Base-by-base conservation (phyloP, 805 yeast genomes). In the Cyberlindnera mississippiensis region DNA sequence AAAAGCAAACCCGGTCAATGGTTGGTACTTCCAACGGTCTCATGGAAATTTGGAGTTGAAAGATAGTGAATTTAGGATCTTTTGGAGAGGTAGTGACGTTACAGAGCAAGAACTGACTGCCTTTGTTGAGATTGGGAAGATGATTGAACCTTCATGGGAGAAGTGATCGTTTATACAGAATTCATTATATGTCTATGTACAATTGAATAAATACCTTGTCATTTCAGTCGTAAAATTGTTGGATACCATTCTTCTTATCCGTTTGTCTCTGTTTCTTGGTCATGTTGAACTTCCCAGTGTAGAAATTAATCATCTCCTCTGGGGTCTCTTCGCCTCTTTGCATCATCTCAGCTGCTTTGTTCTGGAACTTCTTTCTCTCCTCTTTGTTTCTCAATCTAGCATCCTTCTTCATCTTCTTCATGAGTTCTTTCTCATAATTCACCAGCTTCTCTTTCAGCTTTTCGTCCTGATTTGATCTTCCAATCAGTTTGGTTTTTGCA, bases 1-100 rank as follows among this genome's bases (percentile, higher is more conserved):
- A 35, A 75, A 74, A 44, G 75, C 67, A 41, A 93, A 93, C 61
- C 96, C 96, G 0, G 96, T 93, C 7, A 93, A 93, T 67, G 89
- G 89, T 57, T 93, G 99, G 99, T 91, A 91, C 59, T 93, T 91
- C 62, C 97, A 93, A 57, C 71, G 99, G 48, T 82, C 96, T 31
- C 66, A 72, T 14, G 96, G 96, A 1, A 80, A 82, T 20, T 57
- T 80, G 22, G 69, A 72, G 38, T 56, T 82, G 14, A 58, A 61
- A 2, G 65, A 66, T 33, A 52, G 53, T 35, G 59, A 56, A 17
- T 72, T 76, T 66, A 60, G 64, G 33, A 51, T 69, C 53, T 72
- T 73, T 51, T 73, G 76, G 75, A 59, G 62, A 31, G 67, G 70
- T n/a, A 45, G 48, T 14, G 48, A 55, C 3, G 46, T 59, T 13